phyloP scores from a whole-genome alignment of 805 yeast genomes.

The Teunomyces aglyptinius region DNA sequence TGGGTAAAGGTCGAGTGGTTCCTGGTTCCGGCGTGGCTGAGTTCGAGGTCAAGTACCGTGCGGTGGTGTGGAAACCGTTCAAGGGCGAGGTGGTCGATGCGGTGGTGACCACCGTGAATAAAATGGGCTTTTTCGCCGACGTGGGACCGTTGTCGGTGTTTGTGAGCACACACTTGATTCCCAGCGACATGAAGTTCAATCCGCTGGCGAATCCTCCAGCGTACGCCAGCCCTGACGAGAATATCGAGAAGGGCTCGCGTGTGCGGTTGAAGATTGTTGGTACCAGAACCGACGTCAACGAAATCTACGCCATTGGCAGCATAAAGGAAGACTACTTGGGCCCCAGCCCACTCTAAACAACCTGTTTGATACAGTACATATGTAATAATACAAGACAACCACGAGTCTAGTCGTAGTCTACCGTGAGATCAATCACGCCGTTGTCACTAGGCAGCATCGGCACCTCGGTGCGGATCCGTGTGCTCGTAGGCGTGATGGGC shows the following conservation, averaged over 20 bases:
- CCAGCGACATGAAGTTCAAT: conserved; percentile 88
- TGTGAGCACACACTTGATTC: conserved; percentile 91
- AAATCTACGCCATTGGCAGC: conserved; percentile 95
- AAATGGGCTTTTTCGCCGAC: conserved; percentile 95
- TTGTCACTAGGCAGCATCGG: not conserved
- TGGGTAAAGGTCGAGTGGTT: conserved; percentile 88
- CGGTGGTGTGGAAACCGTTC: conserved; percentile 97
- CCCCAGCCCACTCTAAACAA: conserved; percentile 50
- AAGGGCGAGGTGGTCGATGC: conserved; percentile 99
- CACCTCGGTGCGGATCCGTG: not conserved
- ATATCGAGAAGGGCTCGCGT: conserved; percentile 89
- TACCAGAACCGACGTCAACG: conserved; percentile 95
- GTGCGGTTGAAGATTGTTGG: conserved; percentile 95
- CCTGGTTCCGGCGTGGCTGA: conserved; percentile 95
- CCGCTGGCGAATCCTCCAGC: conserved; percentile 99
- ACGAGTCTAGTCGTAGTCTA: not conserved
- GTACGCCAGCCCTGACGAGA: conserved; percentile 90
- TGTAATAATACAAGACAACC: conserved; percentile 1
- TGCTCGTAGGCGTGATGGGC: not conserved
- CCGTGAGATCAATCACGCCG: conserved; percentile 15
- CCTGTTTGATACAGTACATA: conserved; percentile 4
- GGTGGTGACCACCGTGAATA: conserved; percentile 87
- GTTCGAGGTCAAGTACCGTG: conserved; percentile 92
- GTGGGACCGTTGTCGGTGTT: conserved; percentile 96
- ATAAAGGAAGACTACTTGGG: conserved; percentile 98